phyloP scores from a whole-genome alignment of 768 basidiomycete species.

The Galerina marginata region DNA sequence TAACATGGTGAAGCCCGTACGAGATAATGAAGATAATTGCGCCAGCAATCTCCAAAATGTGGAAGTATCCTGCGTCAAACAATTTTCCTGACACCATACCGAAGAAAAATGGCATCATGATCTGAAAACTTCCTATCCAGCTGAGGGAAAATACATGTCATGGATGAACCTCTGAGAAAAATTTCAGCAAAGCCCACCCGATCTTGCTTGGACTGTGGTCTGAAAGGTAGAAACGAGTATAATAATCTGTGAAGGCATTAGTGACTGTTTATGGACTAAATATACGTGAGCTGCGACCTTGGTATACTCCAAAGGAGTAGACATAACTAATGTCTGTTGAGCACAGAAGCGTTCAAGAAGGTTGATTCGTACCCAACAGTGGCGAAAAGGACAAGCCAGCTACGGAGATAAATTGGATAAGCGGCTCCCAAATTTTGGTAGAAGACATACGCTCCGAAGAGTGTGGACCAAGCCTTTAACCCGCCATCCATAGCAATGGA shows the following conservation, averaged over 20 bases:
- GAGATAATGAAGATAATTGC: constrained; percentile 25
- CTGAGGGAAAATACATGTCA: background rate
- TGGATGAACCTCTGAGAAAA: no score
- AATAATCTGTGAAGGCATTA: no score
- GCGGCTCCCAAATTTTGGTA: background rate
- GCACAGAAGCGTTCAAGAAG: background rate
- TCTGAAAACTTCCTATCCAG: constrained; percentile 10
- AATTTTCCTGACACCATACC: constrained; percentile 5
- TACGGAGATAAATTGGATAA: constrained; percentile 11
- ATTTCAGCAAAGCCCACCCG: no score
- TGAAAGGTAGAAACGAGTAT: no score
- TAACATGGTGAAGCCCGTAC: constrained; percentile 8
- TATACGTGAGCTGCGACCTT: no score
- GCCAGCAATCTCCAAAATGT: background rate
- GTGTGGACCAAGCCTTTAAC: constrained; percentile 43
- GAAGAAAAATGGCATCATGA: background rate
- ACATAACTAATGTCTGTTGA: background rate
- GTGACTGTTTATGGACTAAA: no score
- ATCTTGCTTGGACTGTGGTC: no score
- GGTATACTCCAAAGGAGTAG: no score
- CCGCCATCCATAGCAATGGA: constrained; percentile 36
- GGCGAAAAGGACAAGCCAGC: constrained; percentile 45
- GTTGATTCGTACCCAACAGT: constrained; percentile 40
- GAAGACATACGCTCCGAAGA: constrained; percentile 43
- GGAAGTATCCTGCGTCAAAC: constrained; percentile 11